Percentiles rank a stretch among this genome's conserved stretches.
These are phyloP conservation scores for Saccharomycopsis schoenii DNA, from an alignment of 805 yeast genomes.

Conservation along the genomic window DNA sequence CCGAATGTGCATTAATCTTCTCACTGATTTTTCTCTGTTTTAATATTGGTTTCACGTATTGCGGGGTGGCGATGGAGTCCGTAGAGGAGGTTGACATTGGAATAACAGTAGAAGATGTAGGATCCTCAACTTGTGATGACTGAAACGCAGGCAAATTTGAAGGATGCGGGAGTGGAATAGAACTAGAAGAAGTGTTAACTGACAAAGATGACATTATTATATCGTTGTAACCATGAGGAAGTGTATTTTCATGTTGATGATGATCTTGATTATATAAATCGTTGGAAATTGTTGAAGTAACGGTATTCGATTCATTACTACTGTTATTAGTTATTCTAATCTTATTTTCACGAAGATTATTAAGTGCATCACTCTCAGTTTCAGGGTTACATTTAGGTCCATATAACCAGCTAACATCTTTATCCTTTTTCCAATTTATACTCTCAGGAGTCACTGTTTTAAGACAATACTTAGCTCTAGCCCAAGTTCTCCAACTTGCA, in stretches of 20 bases:
- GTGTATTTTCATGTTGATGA: conserved; percentile 15
- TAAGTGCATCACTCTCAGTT: conserved; percentile 18
- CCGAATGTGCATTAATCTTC: conserved; percentile 36
- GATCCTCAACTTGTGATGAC: background rate
- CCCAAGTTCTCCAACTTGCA: conserved; percentile 95
- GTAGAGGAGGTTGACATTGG: background rate
- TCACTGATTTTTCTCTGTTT: conserved; percentile 37
- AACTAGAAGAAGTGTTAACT: background rate
- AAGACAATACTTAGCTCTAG: conserved; percentile 57
- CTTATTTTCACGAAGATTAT: conserved; percentile 13
- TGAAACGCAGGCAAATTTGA: background rate
- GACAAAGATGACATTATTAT: background rate
- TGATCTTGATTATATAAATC: conserved; percentile 30
- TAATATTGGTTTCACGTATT: conserved; percentile 32
- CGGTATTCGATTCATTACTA: background rate
- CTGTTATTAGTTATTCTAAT: background rate
- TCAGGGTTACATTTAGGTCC: conserved; percentile 49
- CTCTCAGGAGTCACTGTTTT: conserved; percentile 81
- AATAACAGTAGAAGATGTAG: background rate
- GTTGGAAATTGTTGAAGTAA: background rate
- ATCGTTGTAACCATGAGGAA: background rate
- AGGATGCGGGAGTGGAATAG: background rate
- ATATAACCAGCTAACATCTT: conserved; percentile 95
- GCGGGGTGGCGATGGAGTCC: background rate
- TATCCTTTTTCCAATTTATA: conserved; percentile 94